Evolutionary conservation across 1,284 basidiomycete genomes (phyloP).

Genomic region (Ceratobasidium sp.): DNA sequence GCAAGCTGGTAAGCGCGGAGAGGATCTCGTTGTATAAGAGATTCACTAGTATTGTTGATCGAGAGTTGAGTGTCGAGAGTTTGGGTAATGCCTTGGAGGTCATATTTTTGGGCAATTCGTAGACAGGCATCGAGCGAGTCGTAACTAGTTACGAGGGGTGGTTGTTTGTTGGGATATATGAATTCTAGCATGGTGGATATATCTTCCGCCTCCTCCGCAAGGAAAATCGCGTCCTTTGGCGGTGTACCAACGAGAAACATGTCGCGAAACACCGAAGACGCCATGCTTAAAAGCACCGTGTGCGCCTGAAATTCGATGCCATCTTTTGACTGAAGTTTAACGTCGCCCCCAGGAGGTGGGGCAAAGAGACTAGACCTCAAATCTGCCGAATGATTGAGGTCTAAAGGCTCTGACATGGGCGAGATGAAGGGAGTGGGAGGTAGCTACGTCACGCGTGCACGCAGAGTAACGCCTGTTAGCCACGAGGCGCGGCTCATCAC

Average conservation of each 20-base stretch:
- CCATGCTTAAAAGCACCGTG: conserved; percentile 23
- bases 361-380: neutral
- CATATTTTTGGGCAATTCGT: conserved; percentile 13
- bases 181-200: conserved; percentile 23
- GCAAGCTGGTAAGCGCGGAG: neutral
- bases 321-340: conserved; percentile 32
- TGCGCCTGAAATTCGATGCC: conserved; percentile 36
- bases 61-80: conserved; percentile 12
- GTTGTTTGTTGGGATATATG: conserved; percentile 9
- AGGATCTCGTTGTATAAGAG: neutral
- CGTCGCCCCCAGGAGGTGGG: conserved; percentile 33
- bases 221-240: neutral
- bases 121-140: conserved; percentile 1
- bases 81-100: conserved; percentile 7
- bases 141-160: neutral
- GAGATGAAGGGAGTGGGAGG: neutral
- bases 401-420: neutral
- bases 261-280: conserved; percentile 34
- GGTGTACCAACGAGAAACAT: conserved; percentile 34
- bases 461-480: neutral
- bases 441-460: neutral
- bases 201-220: conserved; percentile 4
- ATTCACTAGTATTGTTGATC: neutral
- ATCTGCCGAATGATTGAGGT: neutral
- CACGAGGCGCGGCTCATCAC: neutral